Evolutionary conservation across 2,329 filamentous ascomycete genomes (phyloP), one percentile per base, ranked within the genome.

Genomic region (Fonsecaea multimorphosa): DNA sequence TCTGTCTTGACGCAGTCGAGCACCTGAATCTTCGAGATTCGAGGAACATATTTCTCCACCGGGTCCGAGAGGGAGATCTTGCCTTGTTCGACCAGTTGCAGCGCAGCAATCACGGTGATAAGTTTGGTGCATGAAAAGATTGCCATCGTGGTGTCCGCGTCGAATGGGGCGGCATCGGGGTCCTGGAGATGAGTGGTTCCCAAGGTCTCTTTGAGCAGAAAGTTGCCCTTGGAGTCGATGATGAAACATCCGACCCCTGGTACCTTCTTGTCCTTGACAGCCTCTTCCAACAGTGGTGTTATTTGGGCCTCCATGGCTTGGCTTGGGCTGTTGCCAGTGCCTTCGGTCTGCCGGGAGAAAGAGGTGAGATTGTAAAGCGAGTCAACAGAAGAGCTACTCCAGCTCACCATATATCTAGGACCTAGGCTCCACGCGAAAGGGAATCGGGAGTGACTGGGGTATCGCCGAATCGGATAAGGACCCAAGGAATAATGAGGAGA

Each of bases 121-220:
- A 72, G 60, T 52, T 72, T 72, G 19, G 67, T 72, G 65, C 67
- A 69, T 38, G 68, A 70, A 51, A 59, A 70, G 2, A 72, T 46
- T 7, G 61, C 40, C 22, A 67, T 19, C n/a, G 55, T 46, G 11
- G 70, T 72, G 36, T 68, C 67, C 4, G 60, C 57, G 8, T 64
- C 67, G 49, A 65, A 72, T 2, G 61, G 51, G 2, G 63, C 38
- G 2, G 68, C 57, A 12, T 52, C 31, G 9, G 58, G 38, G n/a
- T 70, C 67, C 27, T 60, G 49, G 12, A 68, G 46, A 58, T 70
- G 61, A 46, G 51, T 62, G 12, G 57, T 67, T 12, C 70, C 70
- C 19, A 62, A 68, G 14, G 70, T 40, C 46, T 65, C 58, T 19
- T 69, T 66, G 24, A 68, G 59, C 8, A 70, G 40, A 8, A 63